Evolutionary conservation across 257 asterid genomes (phyloP).

Genomic region (Solanum piurae): DNA sequence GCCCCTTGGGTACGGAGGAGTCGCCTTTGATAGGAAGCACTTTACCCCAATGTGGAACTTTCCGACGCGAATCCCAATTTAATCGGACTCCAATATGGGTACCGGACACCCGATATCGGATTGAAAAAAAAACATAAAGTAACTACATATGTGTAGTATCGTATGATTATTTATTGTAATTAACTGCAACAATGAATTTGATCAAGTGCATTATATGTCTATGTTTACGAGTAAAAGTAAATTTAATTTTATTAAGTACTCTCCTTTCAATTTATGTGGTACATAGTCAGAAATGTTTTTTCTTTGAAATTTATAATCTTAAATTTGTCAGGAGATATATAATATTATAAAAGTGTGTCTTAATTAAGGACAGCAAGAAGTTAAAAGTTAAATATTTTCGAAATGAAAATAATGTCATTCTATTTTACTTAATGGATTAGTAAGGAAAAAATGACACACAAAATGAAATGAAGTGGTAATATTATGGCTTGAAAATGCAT

Average conservation of each 20-base stretch:
- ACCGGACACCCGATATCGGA: rapidly evolving
- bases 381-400: neutral
- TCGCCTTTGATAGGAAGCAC: too few relatives aligned
- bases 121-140: too few relatives aligned
- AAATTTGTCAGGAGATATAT: neutral
- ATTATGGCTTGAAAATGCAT: neutral
- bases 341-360: neutral
- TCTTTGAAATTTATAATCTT: neutral
- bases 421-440: neutral
- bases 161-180: too few relatives aligned
- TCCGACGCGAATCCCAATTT: rapidly evolving
- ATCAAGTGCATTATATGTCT: neutral
- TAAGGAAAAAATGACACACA: neutral
- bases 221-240: neutral
- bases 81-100: too few relatives aligned
- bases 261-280: neutral
- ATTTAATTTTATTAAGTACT: neutral
- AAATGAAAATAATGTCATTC: neutral
- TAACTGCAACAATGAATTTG: neutral
- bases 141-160: too few relatives aligned
- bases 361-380: neutral
- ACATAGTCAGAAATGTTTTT: neutral
- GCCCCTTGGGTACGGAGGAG: too few relatives aligned
- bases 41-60: too few relatives aligned
- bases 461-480: neutral